Evolutionary conservation across 257 asterid genomes (phyloP).

Genomic region (Plantago elongata): DNA sequence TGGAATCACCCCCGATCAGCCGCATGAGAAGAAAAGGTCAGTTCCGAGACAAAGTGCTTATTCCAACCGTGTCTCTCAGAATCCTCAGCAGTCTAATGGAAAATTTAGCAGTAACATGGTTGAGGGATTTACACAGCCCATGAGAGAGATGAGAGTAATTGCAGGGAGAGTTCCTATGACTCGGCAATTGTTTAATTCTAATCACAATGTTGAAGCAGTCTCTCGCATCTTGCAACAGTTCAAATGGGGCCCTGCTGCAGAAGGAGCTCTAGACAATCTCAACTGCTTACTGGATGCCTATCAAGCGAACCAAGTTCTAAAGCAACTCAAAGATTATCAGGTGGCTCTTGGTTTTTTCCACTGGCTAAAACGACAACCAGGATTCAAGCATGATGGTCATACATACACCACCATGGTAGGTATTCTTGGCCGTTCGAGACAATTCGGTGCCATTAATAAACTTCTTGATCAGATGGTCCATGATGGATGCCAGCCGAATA

Average conservation of each 20-base stretch:
- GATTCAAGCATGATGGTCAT: constrained; percentile 90
- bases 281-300: constrained; percentile 58
- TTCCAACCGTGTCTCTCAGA: constrained; percentile 33
- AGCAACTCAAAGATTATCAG: constrained; percentile 64
- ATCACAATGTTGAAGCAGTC: constrained; percentile 46
- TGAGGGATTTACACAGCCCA: constrained; percentile 40
- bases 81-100: constrained; percentile 38
- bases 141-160: constrained; percentile 34
- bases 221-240: constrained; percentile 52
- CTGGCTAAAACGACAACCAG: constrained; percentile 73
- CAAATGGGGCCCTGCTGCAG: constrained; percentile 70
- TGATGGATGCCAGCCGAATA: constrained; percentile 83
- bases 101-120: constrained; percentile 29
- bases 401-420: constrained; percentile 98
- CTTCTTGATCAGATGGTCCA: constrained; percentile 73
- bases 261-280: constrained; percentile 62
- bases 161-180: constrained; percentile 31
- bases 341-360: constrained; percentile 83
- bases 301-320: constrained; percentile 90
- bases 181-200: constrained; percentile 38
- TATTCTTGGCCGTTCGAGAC: constrained; percentile 85
- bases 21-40: constrained; percentile 37
- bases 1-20: constrained; percentile 22
- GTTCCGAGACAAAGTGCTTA: constrained; percentile 41
- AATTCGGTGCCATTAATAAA: constrained; percentile 62